A percentile compares a stretch with the other conserved stretches of the same genome.
Evolutionary conservation across 2,329 filamentous ascomycete genomes (phyloP).

Genomic region (Pseudogymnoascus sp.): DNA sequence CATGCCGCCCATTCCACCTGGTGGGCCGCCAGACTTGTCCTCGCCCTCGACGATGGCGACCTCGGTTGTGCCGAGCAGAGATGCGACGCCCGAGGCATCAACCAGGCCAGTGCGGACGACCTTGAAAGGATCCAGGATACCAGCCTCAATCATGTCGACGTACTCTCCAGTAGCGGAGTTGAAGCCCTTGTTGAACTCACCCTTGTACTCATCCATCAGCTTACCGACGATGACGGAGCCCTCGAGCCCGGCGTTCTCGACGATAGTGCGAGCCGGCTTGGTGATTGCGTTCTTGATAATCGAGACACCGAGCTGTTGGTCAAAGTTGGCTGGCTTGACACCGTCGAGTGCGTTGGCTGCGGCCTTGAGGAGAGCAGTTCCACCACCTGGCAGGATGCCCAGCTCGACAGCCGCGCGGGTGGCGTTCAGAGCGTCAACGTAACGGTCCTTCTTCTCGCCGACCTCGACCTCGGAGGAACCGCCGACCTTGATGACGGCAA

Average conservation of each 20-base stretch:
- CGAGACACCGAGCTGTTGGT: constrained; percentile 95
- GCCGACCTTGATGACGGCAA: constrained; percentile 98
- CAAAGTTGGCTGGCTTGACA: constrained; percentile 89
- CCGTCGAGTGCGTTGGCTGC: constrained; percentile 76
- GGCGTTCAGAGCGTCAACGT: constrained; percentile 95
- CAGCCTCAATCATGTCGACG: constrained; percentile 93
- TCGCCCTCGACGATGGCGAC: constrained; percentile 97
- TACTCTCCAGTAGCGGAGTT: constrained; percentile 96
- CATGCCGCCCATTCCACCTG: constrained; percentile 56
- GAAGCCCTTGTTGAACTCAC: constrained; percentile 97
- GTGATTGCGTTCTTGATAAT: constrained; percentile 99
- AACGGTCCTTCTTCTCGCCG: constrained; percentile 99
- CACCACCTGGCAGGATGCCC: constrained; percentile 96
- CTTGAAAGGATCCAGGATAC: constrained; percentile 99
- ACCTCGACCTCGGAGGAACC: constrained; percentile 98
- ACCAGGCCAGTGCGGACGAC: constrained; percentile 93
- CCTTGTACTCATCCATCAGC: constrained; percentile 85
- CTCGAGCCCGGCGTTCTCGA: constrained; percentile 95
- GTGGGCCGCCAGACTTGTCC: constrained; percentile 67
- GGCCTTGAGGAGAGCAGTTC: constrained; percentile 96
- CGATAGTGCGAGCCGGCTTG: constrained; percentile 84
- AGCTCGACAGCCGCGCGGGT: constrained; percentile 98
- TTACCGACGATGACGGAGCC: constrained; percentile 96
- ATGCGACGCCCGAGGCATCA: constrained; percentile 93
- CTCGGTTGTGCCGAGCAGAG: constrained; percentile 93